These are phyloP conservation scores for Austroboletus rostrupii DNA, from an alignment of 1,284 basidiomycete species.

Conservation along the genomic window DNA sequence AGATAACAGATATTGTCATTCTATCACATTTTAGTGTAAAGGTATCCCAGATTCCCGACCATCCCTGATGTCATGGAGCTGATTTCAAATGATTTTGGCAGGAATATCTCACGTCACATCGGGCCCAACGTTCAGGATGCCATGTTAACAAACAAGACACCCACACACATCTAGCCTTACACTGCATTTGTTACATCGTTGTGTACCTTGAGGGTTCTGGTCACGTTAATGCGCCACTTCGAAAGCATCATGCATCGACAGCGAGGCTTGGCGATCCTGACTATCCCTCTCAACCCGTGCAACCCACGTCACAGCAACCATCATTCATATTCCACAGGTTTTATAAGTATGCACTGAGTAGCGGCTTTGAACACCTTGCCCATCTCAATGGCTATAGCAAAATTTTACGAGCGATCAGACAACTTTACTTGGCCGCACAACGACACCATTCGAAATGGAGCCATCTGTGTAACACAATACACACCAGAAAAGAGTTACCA, in stretches of 20 bases:
- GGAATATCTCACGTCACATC: neutral
- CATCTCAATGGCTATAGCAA: neutral
- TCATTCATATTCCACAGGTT: neutral
- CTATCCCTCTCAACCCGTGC: neutral
- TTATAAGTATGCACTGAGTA: neutral
- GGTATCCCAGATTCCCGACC: neutral
- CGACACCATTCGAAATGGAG: slow-evolving; percentile 1
- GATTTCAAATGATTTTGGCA: neutral
- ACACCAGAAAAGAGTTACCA: accelerated
- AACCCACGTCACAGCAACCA: neutral
- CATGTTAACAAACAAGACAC: neutral
- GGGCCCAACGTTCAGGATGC: neutral
- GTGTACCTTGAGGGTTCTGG: neutral
- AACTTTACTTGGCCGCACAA: neutral
- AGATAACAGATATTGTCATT: neutral
- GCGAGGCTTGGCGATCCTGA: no score
- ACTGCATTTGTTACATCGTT: slow-evolving; percentile 5
- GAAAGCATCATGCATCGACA: no score
- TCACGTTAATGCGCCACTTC: neutral
- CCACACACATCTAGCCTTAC: neutral
- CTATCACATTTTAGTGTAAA: neutral
- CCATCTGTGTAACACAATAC: neutral
- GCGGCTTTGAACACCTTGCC: neutral
- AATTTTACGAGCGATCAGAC: neutral
- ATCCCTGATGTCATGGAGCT: neutral